phyloP scores from a whole-genome alignment of 495 filamentous ascomycete genomes.

The Penicillium desertorum region DNA sequence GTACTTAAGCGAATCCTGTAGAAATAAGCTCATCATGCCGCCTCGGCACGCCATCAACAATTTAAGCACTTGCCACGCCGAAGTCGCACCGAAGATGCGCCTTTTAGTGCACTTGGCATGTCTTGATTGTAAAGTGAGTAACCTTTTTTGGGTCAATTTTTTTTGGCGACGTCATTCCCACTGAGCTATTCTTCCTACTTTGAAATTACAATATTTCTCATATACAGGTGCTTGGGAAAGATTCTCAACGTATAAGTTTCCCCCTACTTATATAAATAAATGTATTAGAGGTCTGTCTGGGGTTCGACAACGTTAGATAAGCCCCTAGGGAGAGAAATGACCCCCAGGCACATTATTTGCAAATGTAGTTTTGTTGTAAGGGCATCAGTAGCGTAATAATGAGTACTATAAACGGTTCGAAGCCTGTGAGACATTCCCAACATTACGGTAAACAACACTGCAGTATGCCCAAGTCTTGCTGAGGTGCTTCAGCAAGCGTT shows the following conservation, averaged over 20 bases:
- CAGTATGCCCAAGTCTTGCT: not conserved
- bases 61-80: conserved; percentile 10
- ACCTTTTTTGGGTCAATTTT: not conserved
- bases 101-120: not conserved
- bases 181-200: no score
- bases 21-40: conserved; percentile 10
- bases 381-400: not conserved
- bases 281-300: no score
- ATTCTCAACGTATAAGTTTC: no score
- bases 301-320: no score
- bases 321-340: no score
- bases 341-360: no score
- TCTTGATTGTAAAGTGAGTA: not conserved
- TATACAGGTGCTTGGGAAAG: no score
- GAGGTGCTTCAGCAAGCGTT: not conserved
- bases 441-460: not conserved
- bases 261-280: no score
- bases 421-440: not conserved
- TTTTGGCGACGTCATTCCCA: no score
- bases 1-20: not conserved
- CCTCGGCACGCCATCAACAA: conserved; percentile 8
- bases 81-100: conserved; percentile 12
- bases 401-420: not conserved
- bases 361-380: not conserved
- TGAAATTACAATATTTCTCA: no score